Evolutionary conservation across 1,284 basidiomycete species (phyloP), one percentile per base, ranked within the genome.

Genomic region (Gomphus bonarii): DNA sequence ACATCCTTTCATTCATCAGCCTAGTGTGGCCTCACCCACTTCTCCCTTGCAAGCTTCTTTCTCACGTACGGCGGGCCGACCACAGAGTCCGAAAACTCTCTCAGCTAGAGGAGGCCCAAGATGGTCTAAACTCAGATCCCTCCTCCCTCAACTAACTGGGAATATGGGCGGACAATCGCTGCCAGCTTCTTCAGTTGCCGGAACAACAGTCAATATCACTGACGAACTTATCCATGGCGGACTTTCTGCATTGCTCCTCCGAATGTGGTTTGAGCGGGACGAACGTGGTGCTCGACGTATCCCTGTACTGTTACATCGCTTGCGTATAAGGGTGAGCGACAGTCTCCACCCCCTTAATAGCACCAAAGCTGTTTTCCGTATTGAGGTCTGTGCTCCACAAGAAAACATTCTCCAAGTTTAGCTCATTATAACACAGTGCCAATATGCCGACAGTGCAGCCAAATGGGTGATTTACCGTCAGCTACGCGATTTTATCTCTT

Each of bases 401-500:
- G 22, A 54, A 43, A 16, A 30, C 25, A 3, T 43, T 16, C 12
- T 2, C n/a, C 20, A 30, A 22, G 35, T 20, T 43, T 14, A 36
- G 40, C 35, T 22, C 8, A 20, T 16, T 36, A 18, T 60, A 61
- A 65, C 20, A 60, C 64, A 80, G 70, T 95, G 95, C 70, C 91
- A 97, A 71, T 98, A 99, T 67, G 95, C 92, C 1, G 94, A 97
- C 63, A 91, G 92, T n/a, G 85, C 86, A 3, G 85, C 88, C 58
- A 85, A 91, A 68, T 99, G 97, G 95, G 93, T 97, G 33, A 82
- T 99, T 48, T 98, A 99, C 71, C 85, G 95, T 55, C 89, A 95
- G 70, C 76, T 97, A 54, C 83, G 91, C 60, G 95, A 99, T 69
- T 97, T 99, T 67, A 64, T 97, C 55, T 88, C 86, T 33, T 72